Conservation (phyloP, 345 rosid species). For the Angophora floribunda region DNA sequence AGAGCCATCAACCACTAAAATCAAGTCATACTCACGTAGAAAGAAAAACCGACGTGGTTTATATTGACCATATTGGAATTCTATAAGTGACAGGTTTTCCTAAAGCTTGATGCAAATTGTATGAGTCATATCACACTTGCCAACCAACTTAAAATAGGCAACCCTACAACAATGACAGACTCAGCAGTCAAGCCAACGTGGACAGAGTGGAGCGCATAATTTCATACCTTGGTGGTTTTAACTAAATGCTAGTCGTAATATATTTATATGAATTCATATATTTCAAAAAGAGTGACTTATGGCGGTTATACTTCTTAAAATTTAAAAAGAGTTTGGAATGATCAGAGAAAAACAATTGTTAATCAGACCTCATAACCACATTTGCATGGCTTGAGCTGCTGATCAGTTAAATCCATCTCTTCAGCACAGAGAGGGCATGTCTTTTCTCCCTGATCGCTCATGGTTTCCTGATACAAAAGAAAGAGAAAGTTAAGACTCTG, state of each 20-base stretch:
- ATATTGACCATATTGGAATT: not conserved
- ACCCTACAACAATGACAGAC: not conserved
- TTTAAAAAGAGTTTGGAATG: not conserved
- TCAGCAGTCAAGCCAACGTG: not conserved
- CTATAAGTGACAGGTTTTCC: not conserved
- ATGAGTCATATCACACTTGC: not conserved
- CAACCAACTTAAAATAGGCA: not conserved
- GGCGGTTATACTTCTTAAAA: not conserved
- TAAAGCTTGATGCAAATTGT: not conserved
- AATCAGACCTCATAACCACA: slow-evolving; percentile 84
- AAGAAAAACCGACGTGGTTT: not conserved
- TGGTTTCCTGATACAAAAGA: slow-evolving; percentile 16
- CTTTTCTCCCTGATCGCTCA: slow-evolving; percentile 84
- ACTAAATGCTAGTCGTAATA: not conserved
- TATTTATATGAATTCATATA: not conserved
- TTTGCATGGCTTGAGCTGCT: slow-evolving; percentile 89
- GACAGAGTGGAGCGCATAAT: not conserved
- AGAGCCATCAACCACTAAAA: not conserved
- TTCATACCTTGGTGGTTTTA: not conserved
- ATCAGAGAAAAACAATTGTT: not conserved
- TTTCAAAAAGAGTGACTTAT: not conserved
- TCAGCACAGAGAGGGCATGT: slow-evolving; percentile 87
- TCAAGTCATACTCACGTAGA: not conserved
- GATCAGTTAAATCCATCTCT: slow-evolving; percentile 95
- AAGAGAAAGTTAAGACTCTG: not conserved